These are phyloP conservation scores for Boletus pseudo-olivaceus DNA, from an alignment of 768 basidiomycete genomes.

Conservation along the genomic window DNA sequence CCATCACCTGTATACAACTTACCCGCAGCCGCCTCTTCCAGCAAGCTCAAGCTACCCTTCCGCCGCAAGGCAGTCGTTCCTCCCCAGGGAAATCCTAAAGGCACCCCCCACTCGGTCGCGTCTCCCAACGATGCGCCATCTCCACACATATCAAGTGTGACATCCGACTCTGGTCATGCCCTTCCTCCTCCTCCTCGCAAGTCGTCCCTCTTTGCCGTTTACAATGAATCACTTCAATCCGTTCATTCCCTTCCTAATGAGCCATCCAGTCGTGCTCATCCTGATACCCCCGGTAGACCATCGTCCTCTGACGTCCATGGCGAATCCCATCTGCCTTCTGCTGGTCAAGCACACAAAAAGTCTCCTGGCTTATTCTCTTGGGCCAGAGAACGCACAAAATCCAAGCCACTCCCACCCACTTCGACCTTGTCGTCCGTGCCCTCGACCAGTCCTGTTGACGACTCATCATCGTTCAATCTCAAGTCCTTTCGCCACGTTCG, in stretches of 20 bases:
- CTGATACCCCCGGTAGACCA: constrained; percentile 19
- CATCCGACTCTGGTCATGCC: constrained; percentile 44
- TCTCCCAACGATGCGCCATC: constrained; percentile 27
- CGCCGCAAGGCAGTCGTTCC: constrained; percentile 32
- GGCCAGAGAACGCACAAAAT: constrained; percentile 37
- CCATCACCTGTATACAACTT: constrained; percentile 21
- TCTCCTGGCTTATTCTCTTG: constrained; percentile 36
- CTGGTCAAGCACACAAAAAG: constrained; percentile 27
- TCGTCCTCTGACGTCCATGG: constrained; percentile 13
- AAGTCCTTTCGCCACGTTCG: constrained; percentile 70
- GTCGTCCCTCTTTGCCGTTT: constrained; percentile 60
- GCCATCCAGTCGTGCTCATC: constrained; percentile 18
- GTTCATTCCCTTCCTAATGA: constrained; percentile 61
- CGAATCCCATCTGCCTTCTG: constrained; percentile 12
- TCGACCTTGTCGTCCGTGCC: constrained; percentile 35
- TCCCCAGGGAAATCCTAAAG: constrained; percentile 5
- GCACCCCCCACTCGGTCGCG: constrained; percentile 4
- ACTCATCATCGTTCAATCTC: constrained; percentile 58
- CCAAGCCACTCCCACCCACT: constrained; percentile 25
- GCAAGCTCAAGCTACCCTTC: constrained; percentile 45
- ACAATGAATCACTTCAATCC: constrained; percentile 46
- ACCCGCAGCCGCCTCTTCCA: constrained; percentile 33
- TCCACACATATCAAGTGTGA: constrained; percentile 34
- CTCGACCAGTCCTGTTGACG: constrained; percentile 18
- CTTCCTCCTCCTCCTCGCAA: constrained; percentile 58